Conservation (phyloP, 2,329 filamentous ascomycete species). For the Hymenoscyphus infarciens region DNA sequence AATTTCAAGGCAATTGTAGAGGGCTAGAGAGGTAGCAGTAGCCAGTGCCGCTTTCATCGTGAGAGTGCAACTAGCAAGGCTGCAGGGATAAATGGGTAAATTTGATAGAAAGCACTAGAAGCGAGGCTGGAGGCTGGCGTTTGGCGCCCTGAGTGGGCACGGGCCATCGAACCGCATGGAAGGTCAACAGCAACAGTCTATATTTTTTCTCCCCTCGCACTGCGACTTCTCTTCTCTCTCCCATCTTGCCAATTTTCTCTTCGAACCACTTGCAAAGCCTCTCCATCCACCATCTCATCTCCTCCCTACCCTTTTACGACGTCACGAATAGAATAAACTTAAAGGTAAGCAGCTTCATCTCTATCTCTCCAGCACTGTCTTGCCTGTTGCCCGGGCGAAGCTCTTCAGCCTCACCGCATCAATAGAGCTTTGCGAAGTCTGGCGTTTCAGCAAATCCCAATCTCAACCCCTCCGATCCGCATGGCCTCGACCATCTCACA, state of each 20-base stretch:
- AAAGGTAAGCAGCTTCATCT: slow-evolving; percentile 11
- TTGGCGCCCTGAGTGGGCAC: background rate
- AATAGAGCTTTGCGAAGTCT: slow-evolving; percentile 15
- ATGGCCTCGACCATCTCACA: background rate
- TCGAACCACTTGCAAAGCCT: slow-evolving; percentile 2
- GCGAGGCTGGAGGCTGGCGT: slow-evolving; percentile 5
- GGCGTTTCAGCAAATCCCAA: background rate
- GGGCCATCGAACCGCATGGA: slow-evolving; percentile 12
- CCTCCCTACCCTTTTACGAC: slow-evolving; percentile 6
- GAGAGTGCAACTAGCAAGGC: slow-evolving; percentile 4
- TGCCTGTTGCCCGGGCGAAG: slow-evolving; percentile 13
- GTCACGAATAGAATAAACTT: slow-evolving; percentile 17
- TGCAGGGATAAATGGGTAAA: background rate
- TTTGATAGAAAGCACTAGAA: slow-evolving; percentile 13
- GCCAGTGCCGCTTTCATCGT: background rate
- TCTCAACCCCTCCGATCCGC: background rate
- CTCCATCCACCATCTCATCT: slow-evolving; percentile 6
- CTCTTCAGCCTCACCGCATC: slow-evolving; percentile 22
- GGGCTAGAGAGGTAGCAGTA: background rate
- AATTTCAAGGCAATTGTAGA: background rate
- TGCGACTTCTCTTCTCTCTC: background rate
- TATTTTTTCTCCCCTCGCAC: slow-evolving; percentile 11
- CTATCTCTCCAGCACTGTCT: background rate
- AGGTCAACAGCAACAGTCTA: slow-evolving; percentile 3
- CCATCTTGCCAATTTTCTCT: slow-evolving; percentile 12